Percentiles rank a stretch among this genome's conserved stretches.
phyloP scores from a whole-genome alignment of 352 stramenopile species.

The Phytophthora multivora region DNA sequence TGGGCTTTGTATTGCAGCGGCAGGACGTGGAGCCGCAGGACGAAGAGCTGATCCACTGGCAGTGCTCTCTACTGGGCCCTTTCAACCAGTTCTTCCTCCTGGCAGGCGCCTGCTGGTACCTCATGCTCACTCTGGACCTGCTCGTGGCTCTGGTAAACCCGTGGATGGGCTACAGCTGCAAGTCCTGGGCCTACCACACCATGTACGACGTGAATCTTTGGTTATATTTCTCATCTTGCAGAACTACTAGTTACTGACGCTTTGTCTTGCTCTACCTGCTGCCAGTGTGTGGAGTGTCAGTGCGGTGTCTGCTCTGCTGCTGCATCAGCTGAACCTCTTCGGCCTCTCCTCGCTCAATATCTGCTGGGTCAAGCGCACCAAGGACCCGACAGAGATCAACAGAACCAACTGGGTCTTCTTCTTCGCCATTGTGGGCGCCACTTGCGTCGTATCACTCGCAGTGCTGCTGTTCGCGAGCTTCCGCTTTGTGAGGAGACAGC shows the following conservation, averaged over 20 bases:
- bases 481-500: slow-evolving; percentile 79
- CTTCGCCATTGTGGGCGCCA: slow-evolving; percentile 57
- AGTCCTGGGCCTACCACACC: slow-evolving; percentile 81
- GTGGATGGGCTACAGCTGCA: slow-evolving; percentile 89
- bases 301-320: slow-evolving; percentile 55
- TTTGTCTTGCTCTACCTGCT: background rate
- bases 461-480: slow-evolving; percentile 87
- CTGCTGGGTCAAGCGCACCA: slow-evolving; percentile 76
- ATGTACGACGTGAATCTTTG: slow-evolving; percentile 49
- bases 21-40: slow-evolving; percentile 16
- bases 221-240: too few relatives aligned
- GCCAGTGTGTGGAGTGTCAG: slow-evolving; percentile 79
- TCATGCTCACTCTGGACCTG: slow-evolving; percentile 85
- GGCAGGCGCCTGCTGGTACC: slow-evolving; percentile 71
- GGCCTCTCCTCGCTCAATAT: slow-evolving; percentile 76
- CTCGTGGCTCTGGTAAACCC: slow-evolving; percentile 87
- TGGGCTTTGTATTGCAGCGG: slow-evolving; percentile 41
- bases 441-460: slow-evolving; percentile 62
- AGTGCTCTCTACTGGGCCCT: slow-evolving; percentile 62
- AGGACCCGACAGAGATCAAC: slow-evolving; percentile 50
- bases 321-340: slow-evolving; percentile 68
- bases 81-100: slow-evolving; percentile 87
- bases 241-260: background rate
- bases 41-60: slow-evolving; percentile 9
- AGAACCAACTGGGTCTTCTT: slow-evolving; percentile 68